Conservation (phyloP, 257 asterid species). For the Phtheirospermum japonicum region DNA sequence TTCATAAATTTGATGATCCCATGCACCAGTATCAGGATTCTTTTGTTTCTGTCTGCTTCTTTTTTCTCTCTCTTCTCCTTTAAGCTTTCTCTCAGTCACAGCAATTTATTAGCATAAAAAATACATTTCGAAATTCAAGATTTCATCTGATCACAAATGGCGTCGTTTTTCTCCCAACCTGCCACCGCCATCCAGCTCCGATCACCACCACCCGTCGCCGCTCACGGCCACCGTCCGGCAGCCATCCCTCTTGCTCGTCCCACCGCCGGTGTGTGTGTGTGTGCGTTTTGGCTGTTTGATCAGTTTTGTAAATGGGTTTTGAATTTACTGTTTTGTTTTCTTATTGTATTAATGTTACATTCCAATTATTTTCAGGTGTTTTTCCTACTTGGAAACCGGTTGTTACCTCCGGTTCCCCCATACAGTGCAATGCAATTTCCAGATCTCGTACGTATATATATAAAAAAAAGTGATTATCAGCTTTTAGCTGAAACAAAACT, state of each 20-base stretch:
- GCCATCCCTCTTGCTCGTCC: background rate
- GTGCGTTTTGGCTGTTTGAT: background rate
- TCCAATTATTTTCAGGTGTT: slow-evolving; percentile 31
- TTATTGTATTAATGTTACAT: background rate
- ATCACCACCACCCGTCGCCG: slow-evolving; percentile 28
- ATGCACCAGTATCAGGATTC: slow-evolving; percentile 58
- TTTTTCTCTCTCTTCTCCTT: slow-evolving; percentile 24
- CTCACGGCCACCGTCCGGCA: slow-evolving; percentile 11
- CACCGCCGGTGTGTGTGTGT: slow-evolving; percentile 31
- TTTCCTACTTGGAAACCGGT: slow-evolving; percentile 25
- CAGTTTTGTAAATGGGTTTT: background rate
- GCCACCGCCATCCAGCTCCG: slow-evolving; percentile 21
- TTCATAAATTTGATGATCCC: slow-evolving; percentile 50
- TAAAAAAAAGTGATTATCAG: too few relatives aligned
- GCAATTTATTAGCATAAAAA: background rate
- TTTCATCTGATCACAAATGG: slow-evolving; percentile 6
- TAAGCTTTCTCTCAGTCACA: background rate
- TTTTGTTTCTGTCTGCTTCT: slow-evolving; percentile 55
- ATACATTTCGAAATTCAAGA: too few relatives aligned
- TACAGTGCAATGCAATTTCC: slow-evolving; percentile 47
- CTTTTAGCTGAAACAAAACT: too few relatives aligned
- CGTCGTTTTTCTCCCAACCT: background rate
- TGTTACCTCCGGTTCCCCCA: slow-evolving; percentile 16
- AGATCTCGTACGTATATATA: slow-evolving; percentile 43
- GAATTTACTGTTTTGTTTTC: background rate